Evolutionary conservation across 306 rosid species (phyloP), one percentile per base, ranked within the genome.

Genomic region (Rosa lucieae): DNA sequence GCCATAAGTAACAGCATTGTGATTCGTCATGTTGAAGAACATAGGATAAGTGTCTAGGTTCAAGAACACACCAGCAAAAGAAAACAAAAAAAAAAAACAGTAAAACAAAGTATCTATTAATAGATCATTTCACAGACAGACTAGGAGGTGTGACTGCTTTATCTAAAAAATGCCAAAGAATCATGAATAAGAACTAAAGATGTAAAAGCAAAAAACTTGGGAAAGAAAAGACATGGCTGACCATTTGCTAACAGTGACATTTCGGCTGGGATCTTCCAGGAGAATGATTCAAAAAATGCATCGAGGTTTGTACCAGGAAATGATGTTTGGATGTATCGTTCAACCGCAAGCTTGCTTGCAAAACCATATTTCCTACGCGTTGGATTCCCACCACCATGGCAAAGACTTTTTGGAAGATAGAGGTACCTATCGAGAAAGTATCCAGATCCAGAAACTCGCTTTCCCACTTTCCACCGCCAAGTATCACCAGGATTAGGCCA

Each of bases 381-480:
- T 0, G 84, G 21, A 18, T 59, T 47, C 65, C 75, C 79, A 3
- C 23, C 1, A 0, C 23, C 1, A 0, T 6, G 20, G 48, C 46
- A 53, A 20, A 92, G 88, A 1, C 92, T 70, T 18, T 7, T 26
- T 1, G 99, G 99, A 77, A 82, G 84, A 72, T 95, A 95, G 5
- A 95, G 84, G 79, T 91, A 95, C 23, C 99, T 88, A 81, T 95
- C 99, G 13, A 85, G 82, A 86, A 76, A 93, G 84, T 78, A 52
- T 12, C 99, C 96, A 14, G 77, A 77, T 10, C 37, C 7, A 3
- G 88, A 78, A 32, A 85, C 78, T 76, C 99, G 90, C 75, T 82
- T 87, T 0, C 98, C 99, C 12, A 93, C 89, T 79, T 78, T 86
- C 99, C 99, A 95, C 37, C 82, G 83, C 98, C 99, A 95, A 10